Percentiles rank a stretch among this genome's conserved stretches.
phyloP scores from a whole-genome alignment of 768 basidiomycete genomes.

The Hemileccinum impolitum region DNA sequence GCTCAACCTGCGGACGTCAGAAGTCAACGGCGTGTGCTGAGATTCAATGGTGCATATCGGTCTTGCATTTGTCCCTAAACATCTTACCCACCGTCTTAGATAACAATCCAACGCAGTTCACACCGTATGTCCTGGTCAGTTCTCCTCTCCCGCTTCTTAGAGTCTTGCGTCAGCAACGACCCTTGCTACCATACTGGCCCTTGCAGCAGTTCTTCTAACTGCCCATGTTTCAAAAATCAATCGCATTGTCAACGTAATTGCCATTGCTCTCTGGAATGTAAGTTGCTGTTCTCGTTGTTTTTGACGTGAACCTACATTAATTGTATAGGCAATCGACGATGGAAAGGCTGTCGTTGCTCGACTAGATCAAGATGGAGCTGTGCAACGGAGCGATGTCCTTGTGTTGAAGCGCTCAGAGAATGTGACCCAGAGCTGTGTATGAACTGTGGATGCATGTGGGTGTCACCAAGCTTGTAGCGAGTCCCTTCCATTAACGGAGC shows the following conservation, averaged over 20 bases:
- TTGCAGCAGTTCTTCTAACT: slow-evolving; percentile 42
- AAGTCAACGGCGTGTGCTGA: slow-evolving; percentile 5
- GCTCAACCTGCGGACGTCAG: background rate
- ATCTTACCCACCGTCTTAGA: slow-evolving; percentile 20
- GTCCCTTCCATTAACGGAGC: background rate
- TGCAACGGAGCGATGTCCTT: slow-evolving; percentile 48
- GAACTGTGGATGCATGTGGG: slow-evolving; percentile 49
- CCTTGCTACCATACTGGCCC: slow-evolving; percentile 59
- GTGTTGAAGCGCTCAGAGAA: slow-evolving; percentile 48
- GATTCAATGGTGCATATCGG: slow-evolving; percentile 20
- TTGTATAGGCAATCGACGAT: slow-evolving; percentile 48
- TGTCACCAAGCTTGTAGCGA: background rate
- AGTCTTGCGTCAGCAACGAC: slow-evolving; percentile 32
- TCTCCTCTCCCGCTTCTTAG: background rate
- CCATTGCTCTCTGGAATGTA: slow-evolving; percentile 50
- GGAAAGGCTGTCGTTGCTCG: slow-evolving; percentile 55
- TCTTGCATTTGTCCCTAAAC: background rate
- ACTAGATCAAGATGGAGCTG: slow-evolving; percentile 28
- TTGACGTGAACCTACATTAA: background rate
- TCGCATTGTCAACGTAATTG: slow-evolving; percentile 57
- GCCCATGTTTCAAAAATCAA: slow-evolving; percentile 48
- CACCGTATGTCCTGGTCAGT: slow-evolving; percentile 20
- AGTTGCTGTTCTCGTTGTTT: slow-evolving; percentile 9
- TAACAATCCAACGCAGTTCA: slow-evolving; percentile 12
- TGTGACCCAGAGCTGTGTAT: slow-evolving; percentile 67